phyloP scores from a whole-genome alignment of 1,284 basidiomycete genomes.

The Moniliophthora roreri region DNA sequence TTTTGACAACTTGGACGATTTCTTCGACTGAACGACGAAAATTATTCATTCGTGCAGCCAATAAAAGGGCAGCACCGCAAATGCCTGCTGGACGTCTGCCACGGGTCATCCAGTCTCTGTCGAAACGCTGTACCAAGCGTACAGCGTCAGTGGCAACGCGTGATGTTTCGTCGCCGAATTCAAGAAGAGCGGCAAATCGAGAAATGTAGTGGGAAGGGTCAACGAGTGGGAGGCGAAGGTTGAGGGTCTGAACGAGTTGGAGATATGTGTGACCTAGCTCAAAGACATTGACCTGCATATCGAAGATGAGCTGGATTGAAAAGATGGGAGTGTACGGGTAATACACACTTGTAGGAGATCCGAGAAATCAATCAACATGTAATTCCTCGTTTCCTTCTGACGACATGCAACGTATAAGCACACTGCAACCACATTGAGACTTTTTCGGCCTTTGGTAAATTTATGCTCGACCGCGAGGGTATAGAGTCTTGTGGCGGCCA shows the following conservation, averaged over 20 bases:
- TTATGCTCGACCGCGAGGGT: slow-evolving; percentile 93
- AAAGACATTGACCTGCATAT: slow-evolving; percentile 91
- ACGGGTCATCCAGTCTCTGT: slow-evolving; percentile 96
- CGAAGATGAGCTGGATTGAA: slow-evolving; percentile 11
- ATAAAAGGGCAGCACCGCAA: slow-evolving; percentile 92
- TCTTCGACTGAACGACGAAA: slow-evolving; percentile 92
- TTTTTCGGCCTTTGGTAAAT: slow-evolving; percentile 91
- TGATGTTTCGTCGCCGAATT: slow-evolving; percentile 94
- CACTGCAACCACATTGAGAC: slow-evolving; percentile 91
- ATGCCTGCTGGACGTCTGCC: slow-evolving; percentile 96
- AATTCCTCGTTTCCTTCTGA: slow-evolving; percentile 85
- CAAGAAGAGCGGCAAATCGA: slow-evolving; percentile 94
- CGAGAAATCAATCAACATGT: slow-evolving; percentile 99
- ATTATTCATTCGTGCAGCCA: slow-evolving; percentile 98
- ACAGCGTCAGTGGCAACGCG: slow-evolving; percentile 93
- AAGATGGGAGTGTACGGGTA: not conserved
- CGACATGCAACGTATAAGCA: slow-evolving; percentile 96
- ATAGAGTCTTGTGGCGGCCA: slow-evolving; percentile 87
- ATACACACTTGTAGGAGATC: slow-evolving; percentile 79
- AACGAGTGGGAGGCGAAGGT: slow-evolving; percentile 86
- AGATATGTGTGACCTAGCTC: slow-evolving; percentile 96
- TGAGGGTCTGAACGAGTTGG: slow-evolving; percentile 88
- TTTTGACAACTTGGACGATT: slow-evolving; percentile 98
- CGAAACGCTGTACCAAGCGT: slow-evolving; percentile 92
- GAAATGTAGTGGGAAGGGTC: slow-evolving; percentile 98